These are phyloP conservation scores for Alternaria dauci DNA, from an alignment of 2,329 filamentous ascomycete species.

Conservation along the genomic window DNA sequence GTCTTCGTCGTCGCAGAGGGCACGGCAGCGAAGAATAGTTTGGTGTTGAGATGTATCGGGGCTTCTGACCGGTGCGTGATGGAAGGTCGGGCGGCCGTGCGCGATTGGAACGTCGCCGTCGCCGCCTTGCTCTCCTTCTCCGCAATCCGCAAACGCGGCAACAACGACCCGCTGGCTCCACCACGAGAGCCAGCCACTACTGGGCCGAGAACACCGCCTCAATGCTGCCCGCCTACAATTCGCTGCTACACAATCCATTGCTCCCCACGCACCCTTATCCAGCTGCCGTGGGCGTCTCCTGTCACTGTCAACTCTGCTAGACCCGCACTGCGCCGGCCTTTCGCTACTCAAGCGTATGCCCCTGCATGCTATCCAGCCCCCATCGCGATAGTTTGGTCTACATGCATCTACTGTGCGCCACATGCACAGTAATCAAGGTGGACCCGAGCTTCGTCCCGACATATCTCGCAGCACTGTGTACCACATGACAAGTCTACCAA, in stretches of 20 bases:
- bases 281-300: not conserved
- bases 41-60: constrained; percentile 13
- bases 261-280: not conserved
- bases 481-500: not conserved
- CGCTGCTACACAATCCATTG: not conserved
- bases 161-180: constrained; percentile 33
- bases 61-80: constrained; percentile 8
- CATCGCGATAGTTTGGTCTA: constrained; percentile 7
- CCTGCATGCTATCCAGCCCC: constrained; percentile 10
- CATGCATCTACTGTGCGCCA: constrained; percentile 8
- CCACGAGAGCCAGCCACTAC: constrained; percentile 10
- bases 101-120: constrained; percentile 27
- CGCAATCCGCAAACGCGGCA: constrained; percentile 36
- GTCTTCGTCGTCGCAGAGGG: constrained; percentile 9
- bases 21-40: constrained; percentile 12
- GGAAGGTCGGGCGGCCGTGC: constrained; percentile 32
- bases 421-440: constrained; percentile 1
- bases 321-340: constrained; percentile 10
- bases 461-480: not conserved
- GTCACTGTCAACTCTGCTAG: not conserved
- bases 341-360: constrained; percentile 9
- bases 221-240: not conserved
- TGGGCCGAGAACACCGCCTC: constrained; percentile 15
- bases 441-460: not conserved
- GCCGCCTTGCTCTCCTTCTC: constrained; percentile 31